Percentiles rank a stretch among this genome's conserved stretches.
Evolutionary conservation across 148 eudicot species (phyloP).

Genomic region (Simmondsia chinensis): DNA sequence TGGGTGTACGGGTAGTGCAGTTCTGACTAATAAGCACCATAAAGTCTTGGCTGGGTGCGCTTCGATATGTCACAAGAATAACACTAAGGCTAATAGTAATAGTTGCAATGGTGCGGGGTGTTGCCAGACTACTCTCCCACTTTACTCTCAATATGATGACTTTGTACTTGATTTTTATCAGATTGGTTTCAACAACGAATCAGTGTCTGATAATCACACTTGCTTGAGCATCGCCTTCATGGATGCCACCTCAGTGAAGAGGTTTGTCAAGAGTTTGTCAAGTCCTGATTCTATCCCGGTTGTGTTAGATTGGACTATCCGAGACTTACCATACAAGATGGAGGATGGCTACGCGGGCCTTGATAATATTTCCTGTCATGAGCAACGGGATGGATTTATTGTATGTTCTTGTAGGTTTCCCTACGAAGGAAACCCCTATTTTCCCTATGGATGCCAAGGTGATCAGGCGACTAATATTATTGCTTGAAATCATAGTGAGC

Average conservation of each 20-base stretch:
- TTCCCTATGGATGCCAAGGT: slow-evolving; percentile 24
- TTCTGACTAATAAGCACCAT: slow-evolving; percentile 3
- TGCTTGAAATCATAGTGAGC: background rate
- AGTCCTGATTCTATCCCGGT: background rate
- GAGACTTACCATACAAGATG: background rate
- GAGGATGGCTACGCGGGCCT: background rate
- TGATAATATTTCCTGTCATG: slow-evolving; percentile 1
- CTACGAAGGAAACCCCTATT: slow-evolving; percentile 18
- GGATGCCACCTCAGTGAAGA: no score
- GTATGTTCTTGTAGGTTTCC: background rate
- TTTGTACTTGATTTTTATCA: slow-evolving; percentile 1
- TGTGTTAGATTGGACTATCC: background rate
- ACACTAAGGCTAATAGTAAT: background rate
- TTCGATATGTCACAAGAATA: slow-evolving; percentile 19
- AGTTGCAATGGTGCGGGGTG: slow-evolving; percentile 32
- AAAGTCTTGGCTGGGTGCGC: slow-evolving; percentile 15
- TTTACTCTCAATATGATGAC: slow-evolving; percentile 9
- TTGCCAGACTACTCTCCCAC: no score
- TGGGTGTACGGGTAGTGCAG: slow-evolving; percentile 16
- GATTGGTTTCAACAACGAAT: background rate
- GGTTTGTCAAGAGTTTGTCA: background rate
- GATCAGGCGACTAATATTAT: no score
- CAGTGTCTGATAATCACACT: no score
- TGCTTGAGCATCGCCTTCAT: no score
- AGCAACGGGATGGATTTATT: background rate